These are phyloP conservation scores for Oleoguttula mirabilis DNA, from an alignment of 495 filamentous ascomycete species.

Conservation along the genomic window DNA sequence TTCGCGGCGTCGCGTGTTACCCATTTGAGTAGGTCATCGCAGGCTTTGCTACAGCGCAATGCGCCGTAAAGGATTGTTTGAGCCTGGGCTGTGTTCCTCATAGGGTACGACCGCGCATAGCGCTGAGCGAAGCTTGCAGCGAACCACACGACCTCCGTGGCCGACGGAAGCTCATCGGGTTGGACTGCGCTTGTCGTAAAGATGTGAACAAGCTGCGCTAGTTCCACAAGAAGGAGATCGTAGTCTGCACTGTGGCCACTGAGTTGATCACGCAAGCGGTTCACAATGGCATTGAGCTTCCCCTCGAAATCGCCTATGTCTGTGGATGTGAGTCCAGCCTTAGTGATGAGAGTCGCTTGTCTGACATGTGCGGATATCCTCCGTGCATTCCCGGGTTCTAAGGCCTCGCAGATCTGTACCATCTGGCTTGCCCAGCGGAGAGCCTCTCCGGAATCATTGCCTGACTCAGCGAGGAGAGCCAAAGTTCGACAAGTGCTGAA, in stretches of 20 bases:
- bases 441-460: too few species aligned
- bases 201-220: background rate
- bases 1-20: conserved; percentile 31
- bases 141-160: background rate
- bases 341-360: too few species aligned
- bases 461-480: too few species aligned
- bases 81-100: background rate
- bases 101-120: conserved; percentile 9
- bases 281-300: background rate
- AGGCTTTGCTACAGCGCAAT: background rate
- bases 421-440: too few species aligned
- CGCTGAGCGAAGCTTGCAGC: conserved; percentile 16
- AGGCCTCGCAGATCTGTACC: too few species aligned
- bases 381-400: too few species aligned
- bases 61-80: conserved; percentile 2
- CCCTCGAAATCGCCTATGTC: too few species aligned
- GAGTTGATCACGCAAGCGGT: background rate
- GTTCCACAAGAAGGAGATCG: conserved; percentile 3
- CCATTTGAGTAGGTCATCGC: conserved; percentile 11
- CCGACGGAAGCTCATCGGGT: too few species aligned
- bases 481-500: too few species aligned
- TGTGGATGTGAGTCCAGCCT: too few species aligned
- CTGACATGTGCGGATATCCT: too few species aligned
- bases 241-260: conserved; percentile 8
- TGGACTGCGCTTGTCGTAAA: background rate